Evolutionary conservation across 2,329 filamentous ascomycete species (phyloP).

Genomic region (Claviceps purpurea): DNA sequence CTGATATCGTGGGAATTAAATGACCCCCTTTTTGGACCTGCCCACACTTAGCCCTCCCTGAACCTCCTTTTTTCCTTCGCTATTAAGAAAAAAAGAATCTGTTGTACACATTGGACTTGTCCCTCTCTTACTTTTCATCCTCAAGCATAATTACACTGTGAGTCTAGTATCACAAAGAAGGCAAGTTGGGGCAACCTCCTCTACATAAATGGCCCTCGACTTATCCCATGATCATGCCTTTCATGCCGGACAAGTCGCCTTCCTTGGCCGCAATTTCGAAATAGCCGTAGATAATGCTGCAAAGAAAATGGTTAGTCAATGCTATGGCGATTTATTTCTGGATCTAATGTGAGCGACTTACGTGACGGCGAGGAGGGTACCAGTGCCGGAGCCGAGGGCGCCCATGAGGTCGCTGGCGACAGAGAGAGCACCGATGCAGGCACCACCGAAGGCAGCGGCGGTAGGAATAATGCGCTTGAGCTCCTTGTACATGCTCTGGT

Average conservation of each 20-base stretch:
- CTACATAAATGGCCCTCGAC: not conserved
- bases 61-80: not conserved
- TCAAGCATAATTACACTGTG: not conserved
- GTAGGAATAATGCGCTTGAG: constrained; percentile 98
- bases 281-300: constrained; percentile 95
- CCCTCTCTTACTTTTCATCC: not conserved
- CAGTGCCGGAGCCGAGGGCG: constrained; percentile 89
- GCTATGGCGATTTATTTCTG: too few relatives aligned
- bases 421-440: constrained; percentile 94
- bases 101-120: constrained; percentile 5
- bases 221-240: constrained; percentile 61
- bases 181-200: not conserved
- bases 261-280: constrained; percentile 99
- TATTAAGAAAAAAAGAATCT: not conserved
- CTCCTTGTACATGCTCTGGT: constrained; percentile 99
- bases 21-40: constrained; percentile 2
- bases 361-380: constrained; percentile 97
- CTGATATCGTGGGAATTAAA: not conserved
- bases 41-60: not conserved
- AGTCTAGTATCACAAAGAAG: not conserved
- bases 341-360: constrained; percentile 43
- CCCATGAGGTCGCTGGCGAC: constrained; percentile 92
- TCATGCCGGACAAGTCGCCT: constrained; percentile 78
- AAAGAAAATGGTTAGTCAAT: not conserved
- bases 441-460: constrained; percentile 94